Percentiles rank a stretch among this genome's conserved stretches.
Evolutionary conservation across 208 protist genomes (phyloP).

Genomic region (Leishmania major): DNA sequence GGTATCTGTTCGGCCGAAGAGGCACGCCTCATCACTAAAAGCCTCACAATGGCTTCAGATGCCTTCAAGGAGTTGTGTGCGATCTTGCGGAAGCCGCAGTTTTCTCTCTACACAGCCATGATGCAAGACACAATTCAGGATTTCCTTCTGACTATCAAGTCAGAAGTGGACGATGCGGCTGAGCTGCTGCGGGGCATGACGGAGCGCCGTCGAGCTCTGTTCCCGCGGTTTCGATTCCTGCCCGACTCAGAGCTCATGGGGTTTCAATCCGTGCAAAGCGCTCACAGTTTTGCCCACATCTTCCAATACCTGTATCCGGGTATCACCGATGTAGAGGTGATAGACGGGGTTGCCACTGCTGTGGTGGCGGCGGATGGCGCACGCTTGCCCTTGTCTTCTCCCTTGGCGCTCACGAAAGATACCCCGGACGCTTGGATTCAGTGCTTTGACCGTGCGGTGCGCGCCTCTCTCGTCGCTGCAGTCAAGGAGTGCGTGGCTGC

Average conservation of each 20-base stretch:
- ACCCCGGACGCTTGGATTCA: conserved; percentile 72
- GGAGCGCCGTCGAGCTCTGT: conserved; percentile 88
- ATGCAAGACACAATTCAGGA: conserved; percentile 93
- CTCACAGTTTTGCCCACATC: conserved; percentile 38
- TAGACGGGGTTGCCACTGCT: conserved; percentile 37
- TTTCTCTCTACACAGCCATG: conserved; percentile 91
- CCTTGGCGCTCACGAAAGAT: conserved; percentile 45
- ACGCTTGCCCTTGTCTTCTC: conserved; percentile 36
- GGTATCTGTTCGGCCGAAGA: conserved; percentile 14
- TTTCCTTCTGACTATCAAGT: conserved; percentile 79
- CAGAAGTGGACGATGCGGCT: conserved; percentile 90
- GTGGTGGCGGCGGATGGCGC: conserved; percentile 65
- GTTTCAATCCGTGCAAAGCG: conserved; percentile 70
- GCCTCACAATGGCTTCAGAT: conserved; percentile 15
- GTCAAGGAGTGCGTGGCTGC: conserved; percentile 47
- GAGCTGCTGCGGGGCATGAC: conserved; percentile 89
- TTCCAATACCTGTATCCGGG: conserved; percentile 74
- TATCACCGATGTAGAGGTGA: conserved; percentile 46
- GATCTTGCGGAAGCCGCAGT: conserved; percentile 74
- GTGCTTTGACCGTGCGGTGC: conserved; percentile 60
- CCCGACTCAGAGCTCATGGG: conserved; percentile 81
- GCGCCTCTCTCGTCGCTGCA: conserved; percentile 52
- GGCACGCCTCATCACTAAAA: conserved; percentile 8
- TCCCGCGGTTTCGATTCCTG: conserved; percentile 95
- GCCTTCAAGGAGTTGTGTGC: conserved; percentile 39